Base-by-base conservation (phyloP, 352 stramenopile genomes). In the Saprolegnia diclina region DNA sequence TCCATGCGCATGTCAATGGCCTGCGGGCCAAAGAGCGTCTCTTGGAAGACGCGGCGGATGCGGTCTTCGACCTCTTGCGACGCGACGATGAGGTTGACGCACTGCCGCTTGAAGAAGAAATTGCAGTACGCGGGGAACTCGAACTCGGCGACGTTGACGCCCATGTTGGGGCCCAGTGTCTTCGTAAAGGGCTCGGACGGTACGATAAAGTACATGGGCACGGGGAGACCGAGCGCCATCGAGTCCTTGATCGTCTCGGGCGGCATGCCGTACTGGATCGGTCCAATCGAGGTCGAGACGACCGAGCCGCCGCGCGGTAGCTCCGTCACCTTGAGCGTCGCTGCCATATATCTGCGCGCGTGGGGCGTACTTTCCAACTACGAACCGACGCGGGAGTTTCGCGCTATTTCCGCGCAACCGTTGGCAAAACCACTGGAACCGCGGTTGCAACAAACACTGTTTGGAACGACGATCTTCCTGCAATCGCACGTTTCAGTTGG, bases 51-150 rank as follows among this genome's bases (percentile, higher is more conserved):
- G 42, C 89, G 82, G 21, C 87, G 85, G 46, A 96, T 92, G 54
- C 88, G 81, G 18, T 77, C 66, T 73, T 95, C 87, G 10, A 92
- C 85, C 29, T 94, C 87, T 44, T 74, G 72, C 2, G 82, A 92
- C 5, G 78, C 77, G 44, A 95, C 87, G 56, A 96, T 88, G 22
- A 96, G 79, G 63, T 95, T 95, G 7, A 96, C 80, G 61, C 81
- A 89, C 65, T 94, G 85, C 2, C 82, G 73, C 67, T 94, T 93
- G 74, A 95, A 93, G 76, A 98, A 98, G 75, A 98, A 98, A 74
- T 98, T 98, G 75, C 97, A 98, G 71, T 98, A 98, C 6, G 91
- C 94, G 7, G 95, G 95, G 74, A 98, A 98, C 82, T 98, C 95
- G 72, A 98, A 98, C 74, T 98, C 95, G 21, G 93, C 94, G 19